Evolutionary conservation across 805 yeast genomes (phyloP).

Genomic region (Vanderwaltozyma polyspora): DNA sequence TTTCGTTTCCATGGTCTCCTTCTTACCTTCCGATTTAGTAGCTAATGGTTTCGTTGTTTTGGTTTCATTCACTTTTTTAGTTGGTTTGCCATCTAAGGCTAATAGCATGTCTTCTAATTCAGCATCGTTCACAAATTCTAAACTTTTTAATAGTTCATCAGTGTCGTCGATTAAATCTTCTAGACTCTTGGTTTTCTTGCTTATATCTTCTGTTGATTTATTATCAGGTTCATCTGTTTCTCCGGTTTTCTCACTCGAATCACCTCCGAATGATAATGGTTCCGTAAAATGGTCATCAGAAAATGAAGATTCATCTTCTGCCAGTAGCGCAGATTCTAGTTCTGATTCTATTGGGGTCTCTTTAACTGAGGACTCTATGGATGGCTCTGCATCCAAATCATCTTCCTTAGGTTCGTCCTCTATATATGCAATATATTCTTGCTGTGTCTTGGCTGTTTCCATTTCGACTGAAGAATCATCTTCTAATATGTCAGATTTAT

Average conservation of each 20-base stretch:
- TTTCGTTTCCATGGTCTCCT: neutral
- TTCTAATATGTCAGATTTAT: neutral
- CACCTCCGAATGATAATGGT: too few species aligned
- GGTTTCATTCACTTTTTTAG: neutral
- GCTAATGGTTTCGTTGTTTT: neutral
- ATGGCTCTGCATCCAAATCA: neutral
- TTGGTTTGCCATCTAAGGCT: constrained; percentile 6
- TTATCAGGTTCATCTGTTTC: neutral
- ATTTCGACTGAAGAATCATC: constrained; percentile 1
- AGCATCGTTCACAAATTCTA: constrained; percentile 18
- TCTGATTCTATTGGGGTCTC: too few species aligned
- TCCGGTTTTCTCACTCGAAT: too few species aligned
- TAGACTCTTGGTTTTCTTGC: constrained; percentile 2
- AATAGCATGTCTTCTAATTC: constrained; percentile 10
- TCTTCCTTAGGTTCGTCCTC: neutral
- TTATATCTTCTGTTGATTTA: neutral
- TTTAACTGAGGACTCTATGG: too few species aligned
- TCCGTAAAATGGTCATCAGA: too few species aligned
- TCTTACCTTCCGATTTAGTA: neutral
- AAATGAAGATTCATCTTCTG: too few species aligned
- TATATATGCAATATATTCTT: constrained; percentile 1
- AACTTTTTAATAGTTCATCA: constrained; percentile 22
- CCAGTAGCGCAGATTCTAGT: too few species aligned
- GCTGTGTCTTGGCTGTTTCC: too few species aligned
- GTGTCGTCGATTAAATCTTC: constrained; percentile 20